Percentiles rank a stretch among this genome's conserved stretches.
Evolutionary conservation across 2,329 filamentous ascomycete species (phyloP).

Genomic region (Botrytis elliptica): DNA sequence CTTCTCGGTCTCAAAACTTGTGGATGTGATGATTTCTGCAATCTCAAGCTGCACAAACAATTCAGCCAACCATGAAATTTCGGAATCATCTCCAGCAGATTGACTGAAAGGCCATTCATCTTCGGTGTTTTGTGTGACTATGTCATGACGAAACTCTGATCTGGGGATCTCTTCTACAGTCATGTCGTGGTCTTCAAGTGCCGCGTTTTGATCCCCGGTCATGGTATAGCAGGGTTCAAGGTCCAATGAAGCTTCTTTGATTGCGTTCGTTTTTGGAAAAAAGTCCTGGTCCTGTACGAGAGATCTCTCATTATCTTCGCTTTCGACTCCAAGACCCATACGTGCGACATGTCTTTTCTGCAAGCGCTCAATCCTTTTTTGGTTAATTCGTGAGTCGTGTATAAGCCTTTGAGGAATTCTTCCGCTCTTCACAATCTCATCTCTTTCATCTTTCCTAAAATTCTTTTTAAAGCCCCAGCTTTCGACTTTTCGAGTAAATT

Average conservation of each 20-base stretch:
- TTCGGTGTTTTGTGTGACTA: no score
- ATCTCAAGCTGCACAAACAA: background rate
- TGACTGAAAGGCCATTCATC: background rate
- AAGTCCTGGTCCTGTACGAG: no score
- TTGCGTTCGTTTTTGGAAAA: background rate
- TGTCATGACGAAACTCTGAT: background rate
- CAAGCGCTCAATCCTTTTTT: background rate
- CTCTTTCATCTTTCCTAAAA: background rate
- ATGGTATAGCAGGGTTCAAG: background rate
- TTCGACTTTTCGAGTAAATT: background rate
- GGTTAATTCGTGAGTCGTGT: background rate
- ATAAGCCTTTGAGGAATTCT: background rate
- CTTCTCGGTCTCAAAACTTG: background rate
- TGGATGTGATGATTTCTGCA: background rate
- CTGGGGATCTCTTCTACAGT: background rate
- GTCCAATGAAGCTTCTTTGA: background rate
- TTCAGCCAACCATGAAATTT: background rate
- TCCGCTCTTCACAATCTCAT: background rate
- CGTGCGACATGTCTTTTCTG: background rate
- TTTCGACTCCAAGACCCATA: background rate
- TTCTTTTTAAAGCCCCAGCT: slow-evolving; percentile 5
- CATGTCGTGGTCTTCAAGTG: background rate
- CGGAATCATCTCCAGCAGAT: background rate
- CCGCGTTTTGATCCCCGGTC: background rate
- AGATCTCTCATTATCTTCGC: no score